Evolutionary conservation across 805 yeast genomes (phyloP).

Genomic region (Lachancea kluyveri): DNA sequence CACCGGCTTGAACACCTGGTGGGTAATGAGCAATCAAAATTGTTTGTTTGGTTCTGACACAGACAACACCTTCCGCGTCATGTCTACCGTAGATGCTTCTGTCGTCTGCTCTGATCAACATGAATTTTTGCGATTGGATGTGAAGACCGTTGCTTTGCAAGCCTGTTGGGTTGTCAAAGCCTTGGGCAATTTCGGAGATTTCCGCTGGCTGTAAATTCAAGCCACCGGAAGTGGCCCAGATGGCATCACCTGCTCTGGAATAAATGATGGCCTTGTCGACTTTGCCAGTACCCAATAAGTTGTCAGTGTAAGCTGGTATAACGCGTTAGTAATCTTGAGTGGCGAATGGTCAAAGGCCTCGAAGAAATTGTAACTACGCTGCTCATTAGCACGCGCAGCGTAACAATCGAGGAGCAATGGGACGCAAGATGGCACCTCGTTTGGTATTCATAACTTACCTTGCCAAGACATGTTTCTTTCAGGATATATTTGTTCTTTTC

Average conservation of each 20-base stretch:
- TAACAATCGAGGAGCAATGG: too few species aligned
- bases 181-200: conserved; percentile 65
- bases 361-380: too few species aligned
- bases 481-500: conserved; percentile 5
- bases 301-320: conserved; percentile 82
- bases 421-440: too few species aligned
- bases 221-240: conserved; percentile 83
- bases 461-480: conserved; percentile 45
- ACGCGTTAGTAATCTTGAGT: conserved; percentile 1
- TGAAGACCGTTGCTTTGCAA: conserved; percentile 86
- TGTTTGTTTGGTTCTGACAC: conserved; percentile 92
- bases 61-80: conserved; percentile 81
- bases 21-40: conserved; percentile 93
- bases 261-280: conserved; percentile 89
- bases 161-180: conserved; percentile 71
- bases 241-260: conserved; percentile 90
- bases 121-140: conserved; percentile 79
- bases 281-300: conserved; percentile 79
- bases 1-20: conserved; percentile 85
- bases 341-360: not conserved
- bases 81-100: conserved; percentile 91
- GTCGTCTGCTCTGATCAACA: conserved; percentile 81
- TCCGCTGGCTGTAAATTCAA: conserved; percentile 63
- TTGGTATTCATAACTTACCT: conserved; percentile 38
- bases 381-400: too few species aligned